phyloP scores from a whole-genome alignment of 768 basidiomycete species.

The Psilocybe sp. region DNA sequence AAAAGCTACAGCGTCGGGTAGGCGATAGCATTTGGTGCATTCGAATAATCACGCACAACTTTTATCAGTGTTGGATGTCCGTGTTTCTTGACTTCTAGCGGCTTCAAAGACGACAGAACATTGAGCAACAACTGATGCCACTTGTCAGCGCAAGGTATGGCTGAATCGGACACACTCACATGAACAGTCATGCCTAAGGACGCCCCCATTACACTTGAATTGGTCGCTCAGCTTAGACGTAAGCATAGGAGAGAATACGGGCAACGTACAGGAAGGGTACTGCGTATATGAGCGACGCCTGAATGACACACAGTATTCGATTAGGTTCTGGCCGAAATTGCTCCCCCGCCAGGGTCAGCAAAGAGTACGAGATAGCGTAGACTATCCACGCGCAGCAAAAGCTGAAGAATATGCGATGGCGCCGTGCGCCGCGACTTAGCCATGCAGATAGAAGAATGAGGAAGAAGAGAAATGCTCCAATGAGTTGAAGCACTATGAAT shows the following conservation, averaged over 20 bases:
- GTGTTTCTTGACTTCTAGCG: constrained; percentile 18
- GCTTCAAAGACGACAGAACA: constrained; percentile 23
- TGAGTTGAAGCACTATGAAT: constrained; percentile 29
- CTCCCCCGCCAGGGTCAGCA: constrained; percentile 31
- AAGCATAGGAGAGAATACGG: neutral
- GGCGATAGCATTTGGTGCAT: neutral
- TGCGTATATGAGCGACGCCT: constrained; percentile 31
- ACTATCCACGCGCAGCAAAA: constrained; percentile 34
- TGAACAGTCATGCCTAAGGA: constrained; percentile 24
- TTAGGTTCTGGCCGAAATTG: constrained; percentile 18
- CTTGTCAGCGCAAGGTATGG: neutral
- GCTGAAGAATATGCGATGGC: constrained; percentile 33
- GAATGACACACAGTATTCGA: constrained; percentile 25
- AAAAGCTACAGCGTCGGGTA: constrained; percentile 15
- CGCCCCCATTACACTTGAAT: constrained; percentile 21
- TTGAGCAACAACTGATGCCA: constrained; percentile 24
- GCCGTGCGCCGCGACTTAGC: constrained; percentile 20
- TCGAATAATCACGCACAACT: constrained; percentile 9
- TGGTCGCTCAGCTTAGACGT: neutral
- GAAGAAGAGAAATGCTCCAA: constrained; percentile 23
- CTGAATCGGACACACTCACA: constrained; percentile 12
- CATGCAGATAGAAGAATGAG: constrained; percentile 24
- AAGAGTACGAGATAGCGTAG: constrained; percentile 30
- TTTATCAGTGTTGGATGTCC: constrained; percentile 9
- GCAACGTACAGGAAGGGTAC: constrained; percentile 29